Base-by-base conservation (phyloP, 2,329 filamentous ascomycete genomes). In the Ophiocordyceps sinensis region DNA sequence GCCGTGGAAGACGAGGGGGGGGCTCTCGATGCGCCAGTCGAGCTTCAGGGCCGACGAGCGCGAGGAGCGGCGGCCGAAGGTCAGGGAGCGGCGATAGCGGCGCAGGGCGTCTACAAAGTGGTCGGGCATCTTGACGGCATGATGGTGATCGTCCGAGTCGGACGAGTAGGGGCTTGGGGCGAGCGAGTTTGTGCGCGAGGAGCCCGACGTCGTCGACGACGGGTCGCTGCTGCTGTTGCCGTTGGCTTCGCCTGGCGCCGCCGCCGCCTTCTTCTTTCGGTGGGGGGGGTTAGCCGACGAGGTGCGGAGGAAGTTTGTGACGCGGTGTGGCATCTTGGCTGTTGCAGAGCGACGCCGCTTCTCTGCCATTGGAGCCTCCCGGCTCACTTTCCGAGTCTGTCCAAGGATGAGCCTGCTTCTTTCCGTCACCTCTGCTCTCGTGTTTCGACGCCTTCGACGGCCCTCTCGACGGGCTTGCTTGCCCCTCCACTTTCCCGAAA, bases 1-100 rank as follows among this genome's bases (percentile, higher is more conserved):
- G 47, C 87, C 87, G 54, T 91, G 85, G 63, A 94, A 81, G 37
- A 95, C 75, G 15, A 89, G 71, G 3, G 88, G 88, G 1, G 87
- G 86, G 12, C 85, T 93, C 66, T 95, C 88, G 47, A 95, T 82
- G 51, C 64, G 68, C 67, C 70, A 75, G 44, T 67, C 61, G 15
- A 77, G 53, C 2, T 61, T 51, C 65, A 43, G 63, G 61, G 43
- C 36, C 35, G 31, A 10, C 23, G 32, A 15, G 39, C 14, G 28
- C 13, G 23, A 31, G 2, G 37, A 38, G 11, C 45, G 46, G 26
- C 49, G 51, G 37, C 59, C 57, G 49, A 65, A 65, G 44, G 58
- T 62, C 40, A 65, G 54, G 13, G 62, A 63, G 40, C 64, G 55
- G 44, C 58, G 61, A 52, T 66, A 64, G 52, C 61, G 62, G 52